Evolutionary conservation across 2,329 filamentous ascomycete genomes (phyloP).

Genomic region (Paradendryphiella salina): DNA sequence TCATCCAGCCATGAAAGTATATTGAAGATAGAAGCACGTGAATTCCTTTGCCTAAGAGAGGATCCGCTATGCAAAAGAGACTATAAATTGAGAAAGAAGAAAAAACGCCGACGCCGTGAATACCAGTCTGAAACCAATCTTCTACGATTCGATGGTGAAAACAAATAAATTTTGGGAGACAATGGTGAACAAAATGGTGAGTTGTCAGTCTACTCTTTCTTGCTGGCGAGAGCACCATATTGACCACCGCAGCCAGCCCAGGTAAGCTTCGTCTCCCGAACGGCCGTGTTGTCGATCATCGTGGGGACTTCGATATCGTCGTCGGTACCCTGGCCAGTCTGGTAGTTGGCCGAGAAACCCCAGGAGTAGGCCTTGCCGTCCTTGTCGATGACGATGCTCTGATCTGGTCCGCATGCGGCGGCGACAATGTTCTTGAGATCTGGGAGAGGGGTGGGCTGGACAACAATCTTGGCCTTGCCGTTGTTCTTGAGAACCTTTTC

Average conservation of each 20-base stretch:
- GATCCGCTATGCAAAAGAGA: constrained; percentile 13
- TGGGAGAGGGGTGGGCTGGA: constrained; percentile 64
- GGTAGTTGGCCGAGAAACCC: constrained; percentile 81
- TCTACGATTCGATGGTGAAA: neutral
- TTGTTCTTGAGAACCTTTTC: constrained; percentile 55
- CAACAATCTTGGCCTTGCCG: constrained; percentile 71
- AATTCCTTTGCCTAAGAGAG: constrained; percentile 5
- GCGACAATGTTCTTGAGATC: constrained; percentile 60
- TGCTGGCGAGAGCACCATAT: constrained; percentile 65
- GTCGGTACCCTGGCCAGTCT: constrained; percentile 75
- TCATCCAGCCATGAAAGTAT: constrained; percentile 1
- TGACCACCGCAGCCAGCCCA: constrained; percentile 89
- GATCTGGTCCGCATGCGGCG: constrained; percentile 70
- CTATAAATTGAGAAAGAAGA: neutral
- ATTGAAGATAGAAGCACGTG: constrained; percentile 5
- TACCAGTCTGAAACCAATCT: constrained; percentile 16
- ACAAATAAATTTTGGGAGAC: constrained; percentile 5
- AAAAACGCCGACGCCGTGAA: constrained; percentile 27
- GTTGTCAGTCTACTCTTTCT: constrained; percentile 27
- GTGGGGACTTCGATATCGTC: constrained; percentile 80
- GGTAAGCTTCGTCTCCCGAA: constrained; percentile 72
- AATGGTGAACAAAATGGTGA: constrained; percentile 3
- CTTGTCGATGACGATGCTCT: constrained; percentile 69
- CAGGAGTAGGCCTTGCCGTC: constrained; percentile 74
- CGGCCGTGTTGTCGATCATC: constrained; percentile 80